Evolutionary conservation across 2,329 filamentous ascomycete species (phyloP).

Genomic region (Chaetomium globosum): DNA sequence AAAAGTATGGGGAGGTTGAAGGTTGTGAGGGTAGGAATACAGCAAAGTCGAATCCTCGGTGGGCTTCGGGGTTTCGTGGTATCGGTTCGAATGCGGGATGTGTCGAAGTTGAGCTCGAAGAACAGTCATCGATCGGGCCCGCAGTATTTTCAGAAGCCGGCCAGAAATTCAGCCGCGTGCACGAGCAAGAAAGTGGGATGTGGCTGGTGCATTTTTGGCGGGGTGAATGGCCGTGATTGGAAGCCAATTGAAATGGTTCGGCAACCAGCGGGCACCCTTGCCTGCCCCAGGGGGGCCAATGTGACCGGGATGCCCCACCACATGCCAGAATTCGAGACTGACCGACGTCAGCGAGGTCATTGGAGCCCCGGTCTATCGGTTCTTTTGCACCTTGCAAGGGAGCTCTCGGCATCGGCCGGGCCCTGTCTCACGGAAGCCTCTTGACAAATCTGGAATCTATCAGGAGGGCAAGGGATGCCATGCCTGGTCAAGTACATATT

Average conservation of each 20-base stretch:
- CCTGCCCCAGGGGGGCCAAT: neutral
- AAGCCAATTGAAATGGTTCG: neutral
- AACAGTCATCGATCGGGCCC: constrained; percentile 32
- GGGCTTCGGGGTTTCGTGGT: neutral
- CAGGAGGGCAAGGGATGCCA: neutral
- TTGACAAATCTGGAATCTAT: neutral
- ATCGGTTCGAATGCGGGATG: constrained; percentile 3
- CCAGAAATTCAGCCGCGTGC: constrained; percentile 34
- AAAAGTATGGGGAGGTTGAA: neutral
- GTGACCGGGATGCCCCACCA: constrained; percentile 21
- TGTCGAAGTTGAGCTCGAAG: constrained; percentile 23
- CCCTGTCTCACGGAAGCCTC: neutral
- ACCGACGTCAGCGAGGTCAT: constrained; percentile 16
- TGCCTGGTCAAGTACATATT: neutral
- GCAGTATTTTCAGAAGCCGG: constrained; percentile 33
- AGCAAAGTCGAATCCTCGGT: constrained; percentile 7
- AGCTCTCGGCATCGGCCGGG: constrained; percentile 20
- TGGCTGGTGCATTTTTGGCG: constrained; percentile 34
- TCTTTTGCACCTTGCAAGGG: constrained; percentile 1
- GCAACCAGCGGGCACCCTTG: neutral
- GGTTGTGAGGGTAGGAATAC: neutral
- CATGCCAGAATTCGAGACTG: constrained; percentile 9
- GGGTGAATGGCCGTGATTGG: constrained; percentile 4
- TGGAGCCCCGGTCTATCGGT: neutral
- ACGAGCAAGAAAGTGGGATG: constrained; percentile 29